Conservation (phyloP, 2,329 filamentous ascomycete species). For the Aspergillus oerlinghausenensis region DNA sequence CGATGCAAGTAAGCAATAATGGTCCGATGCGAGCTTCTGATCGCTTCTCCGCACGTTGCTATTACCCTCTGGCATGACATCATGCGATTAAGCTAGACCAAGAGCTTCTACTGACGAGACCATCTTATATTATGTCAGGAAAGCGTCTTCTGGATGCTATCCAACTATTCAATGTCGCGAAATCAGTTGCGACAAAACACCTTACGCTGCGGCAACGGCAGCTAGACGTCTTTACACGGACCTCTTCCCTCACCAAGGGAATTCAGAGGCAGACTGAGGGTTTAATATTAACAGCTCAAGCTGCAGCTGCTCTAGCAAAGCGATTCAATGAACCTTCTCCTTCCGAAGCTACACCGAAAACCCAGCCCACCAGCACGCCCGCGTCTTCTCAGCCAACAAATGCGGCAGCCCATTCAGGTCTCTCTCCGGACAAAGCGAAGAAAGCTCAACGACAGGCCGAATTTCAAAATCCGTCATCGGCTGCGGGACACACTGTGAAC, state of each 20-base stretch:
- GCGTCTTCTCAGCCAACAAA: slow-evolving; percentile 25
- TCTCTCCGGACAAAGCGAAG: slow-evolving; percentile 42
- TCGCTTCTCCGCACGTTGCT: background rate
- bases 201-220: slow-evolving; percentile 56
- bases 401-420: slow-evolving; percentile 16
- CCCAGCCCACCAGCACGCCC: slow-evolving; percentile 17
- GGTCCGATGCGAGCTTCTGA: background rate
- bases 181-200: slow-evolving; percentile 62
- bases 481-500: slow-evolving; percentile 40
- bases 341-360: slow-evolving; percentile 17
- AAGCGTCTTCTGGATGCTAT: slow-evolving; percentile 67
- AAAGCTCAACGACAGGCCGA: slow-evolving; percentile 48
- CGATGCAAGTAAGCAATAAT: too few relatives aligned
- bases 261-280: slow-evolving; percentile 59
- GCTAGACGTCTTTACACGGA: slow-evolving; percentile 59
- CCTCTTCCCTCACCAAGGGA: slow-evolving; percentile 60
- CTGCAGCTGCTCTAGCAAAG: slow-evolving; percentile 55
- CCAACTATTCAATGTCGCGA: slow-evolving; percentile 65
- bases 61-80: slow-evolving; percentile 2
- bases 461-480: slow-evolving; percentile 48
- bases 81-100: slow-evolving; percentile 17
- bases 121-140: slow-evolving; percentile 44
- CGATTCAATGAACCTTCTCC: slow-evolving; percentile 50
- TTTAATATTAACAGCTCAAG: slow-evolving; percentile 57
- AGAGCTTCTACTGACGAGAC: background rate